These are phyloP conservation scores for Jackrogersella multiformis DNA, from an alignment of 495 filamentous ascomycete species.

Conservation along the genomic window DNA sequence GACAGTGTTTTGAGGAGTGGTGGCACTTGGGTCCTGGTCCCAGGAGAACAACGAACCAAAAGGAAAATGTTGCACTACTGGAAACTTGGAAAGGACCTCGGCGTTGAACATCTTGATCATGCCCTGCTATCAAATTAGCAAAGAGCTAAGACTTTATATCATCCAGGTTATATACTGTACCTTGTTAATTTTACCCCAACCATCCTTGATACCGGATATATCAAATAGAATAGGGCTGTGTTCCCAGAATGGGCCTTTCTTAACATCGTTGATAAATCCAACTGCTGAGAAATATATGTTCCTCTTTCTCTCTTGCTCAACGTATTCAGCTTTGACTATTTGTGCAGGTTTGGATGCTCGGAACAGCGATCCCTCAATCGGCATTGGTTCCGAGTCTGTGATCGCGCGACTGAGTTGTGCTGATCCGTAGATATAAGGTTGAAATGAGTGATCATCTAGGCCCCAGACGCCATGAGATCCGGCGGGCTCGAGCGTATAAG, in stretches of 20 bases:
- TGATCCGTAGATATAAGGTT: conserved; percentile 96
- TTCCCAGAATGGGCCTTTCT: conserved; percentile 97
- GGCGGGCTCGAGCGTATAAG: conserved; percentile 95
- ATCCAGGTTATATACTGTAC: conserved; percentile 50
- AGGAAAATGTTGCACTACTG: conserved; percentile 96
- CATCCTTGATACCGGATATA: conserved; percentile 86
- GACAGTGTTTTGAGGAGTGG: conserved; percentile 54
- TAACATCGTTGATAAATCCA: conserved; percentile 98
- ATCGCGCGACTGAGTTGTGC: conserved; percentile 86
- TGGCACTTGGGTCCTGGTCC: conserved; percentile 75
- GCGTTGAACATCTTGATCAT: conserved; percentile 98
- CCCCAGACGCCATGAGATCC: conserved; percentile 97
- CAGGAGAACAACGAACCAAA: conserved; percentile 90
- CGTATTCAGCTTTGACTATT: conserved; percentile 70
- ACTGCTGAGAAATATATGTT: conserved; percentile 99
- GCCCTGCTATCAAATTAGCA: conserved; percentile 55
- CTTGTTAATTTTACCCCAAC: conserved; percentile 99
- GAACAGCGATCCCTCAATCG: conserved; percentile 77
- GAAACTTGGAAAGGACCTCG: conserved; percentile 92
- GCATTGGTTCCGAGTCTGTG: conserved; percentile 65
- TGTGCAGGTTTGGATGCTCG: conserved; percentile 74
- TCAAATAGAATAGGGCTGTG: conserved; percentile 96
- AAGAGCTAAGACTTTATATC: not conserved
- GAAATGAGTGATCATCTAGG: conserved; percentile 94
- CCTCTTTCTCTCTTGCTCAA: conserved; percentile 70